Percentiles rank a stretch among this genome's conserved stretches.
These are phyloP conservation scores for Dictyostelium intermedium DNA, from an alignment of 78 protist species.

Conservation along the genomic window DNA sequence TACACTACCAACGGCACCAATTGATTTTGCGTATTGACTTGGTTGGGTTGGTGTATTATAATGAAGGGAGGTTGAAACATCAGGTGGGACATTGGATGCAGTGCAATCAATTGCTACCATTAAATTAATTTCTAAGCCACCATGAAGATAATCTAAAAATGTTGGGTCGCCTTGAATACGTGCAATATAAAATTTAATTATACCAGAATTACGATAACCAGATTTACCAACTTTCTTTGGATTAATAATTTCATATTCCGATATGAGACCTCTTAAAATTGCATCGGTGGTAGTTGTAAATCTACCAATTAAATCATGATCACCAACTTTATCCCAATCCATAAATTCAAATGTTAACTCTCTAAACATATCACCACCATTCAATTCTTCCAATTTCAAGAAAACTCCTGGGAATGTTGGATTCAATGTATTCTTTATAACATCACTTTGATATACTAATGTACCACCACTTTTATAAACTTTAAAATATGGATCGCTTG, in stretches of 20 bases:
- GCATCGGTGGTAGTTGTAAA: not conserved
- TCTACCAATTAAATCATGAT: slow-evolving; percentile 83
- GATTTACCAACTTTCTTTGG: slow-evolving; percentile 64
- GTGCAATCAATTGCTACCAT: slow-evolving; percentile 94
- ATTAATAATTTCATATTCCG: not conserved
- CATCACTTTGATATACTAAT: slow-evolving; percentile 5
- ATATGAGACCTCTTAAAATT: not conserved
- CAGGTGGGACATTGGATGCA: slow-evolving; percentile 76
- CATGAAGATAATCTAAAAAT: slow-evolving; percentile 81
- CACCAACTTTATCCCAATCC: slow-evolving; percentile 80
- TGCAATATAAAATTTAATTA: not conserved
- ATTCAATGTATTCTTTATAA: slow-evolving; percentile 35
- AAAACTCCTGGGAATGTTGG: slow-evolving; percentile 44
- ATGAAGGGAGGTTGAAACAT: slow-evolving; percentile 75
- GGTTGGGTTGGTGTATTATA: not conserved
- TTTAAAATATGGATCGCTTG: slow-evolving; percentile 82
- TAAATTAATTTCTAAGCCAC: slow-evolving; percentile 80
- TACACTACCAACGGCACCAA: not conserved
- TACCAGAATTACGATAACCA: slow-evolving; percentile 61
- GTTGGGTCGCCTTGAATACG: slow-evolving; percentile 30
- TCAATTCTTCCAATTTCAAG: not conserved
- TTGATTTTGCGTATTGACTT: not conserved
- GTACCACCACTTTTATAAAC: not conserved
- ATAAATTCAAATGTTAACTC: slow-evolving; percentile 54
- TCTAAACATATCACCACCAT: not conserved